phyloP scores from a whole-genome alignment of 2,329 filamentous ascomycete species.

The Sphaerulina vaccinii region DNA sequence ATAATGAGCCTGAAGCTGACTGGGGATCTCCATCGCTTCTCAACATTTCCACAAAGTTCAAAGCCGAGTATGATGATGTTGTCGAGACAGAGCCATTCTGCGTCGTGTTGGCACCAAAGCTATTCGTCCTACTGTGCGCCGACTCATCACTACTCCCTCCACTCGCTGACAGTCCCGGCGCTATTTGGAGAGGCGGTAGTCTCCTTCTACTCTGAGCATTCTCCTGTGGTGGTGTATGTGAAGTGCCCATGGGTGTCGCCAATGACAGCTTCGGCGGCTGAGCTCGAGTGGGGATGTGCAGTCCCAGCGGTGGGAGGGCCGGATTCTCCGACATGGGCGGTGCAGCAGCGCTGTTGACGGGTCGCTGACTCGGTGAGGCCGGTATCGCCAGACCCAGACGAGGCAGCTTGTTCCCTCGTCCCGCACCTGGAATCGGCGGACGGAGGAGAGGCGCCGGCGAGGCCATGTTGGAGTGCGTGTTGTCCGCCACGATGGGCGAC shows the following conservation, averaged over 20 bases:
- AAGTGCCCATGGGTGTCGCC: slow-evolving; percentile 83
- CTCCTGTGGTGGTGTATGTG: slow-evolving; percentile 62
- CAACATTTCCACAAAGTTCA: slow-evolving; percentile 76
- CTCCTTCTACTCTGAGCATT: slow-evolving; percentile 19
- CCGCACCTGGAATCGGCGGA: slow-evolving; percentile 72
- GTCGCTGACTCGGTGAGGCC: slow-evolving; percentile 76
- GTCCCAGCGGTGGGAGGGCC: slow-evolving; percentile 37
- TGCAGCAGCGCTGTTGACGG: slow-evolving; percentile 53
- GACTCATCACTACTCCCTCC: slow-evolving; percentile 71
- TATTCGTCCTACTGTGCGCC: slow-evolving; percentile 77
- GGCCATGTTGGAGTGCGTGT: slow-evolving; percentile 58
- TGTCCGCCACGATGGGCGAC: slow-evolving; percentile 36
- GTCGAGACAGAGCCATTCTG: slow-evolving; percentile 81
- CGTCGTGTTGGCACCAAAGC: slow-evolving; percentile 72
- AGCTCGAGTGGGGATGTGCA: slow-evolving; percentile 51
- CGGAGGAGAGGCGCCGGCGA: slow-evolving; percentile 78
- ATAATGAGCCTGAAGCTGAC: slow-evolving; percentile 81
- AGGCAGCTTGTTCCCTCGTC: slow-evolving; percentile 55
- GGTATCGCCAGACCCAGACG: slow-evolving; percentile 88
- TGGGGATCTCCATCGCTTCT: slow-evolving; percentile 69
- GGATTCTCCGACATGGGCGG: slow-evolving; percentile 38
- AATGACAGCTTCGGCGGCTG: slow-evolving; percentile 77
- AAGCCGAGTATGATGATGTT: slow-evolving; percentile 78
- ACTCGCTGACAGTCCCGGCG: slow-evolving; percentile 61
- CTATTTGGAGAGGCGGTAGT: slow-evolving; percentile 53